Conservation (phyloP, 2,329 filamentous ascomycete species). For the Teratosphaeria epicoccoides region DNA sequence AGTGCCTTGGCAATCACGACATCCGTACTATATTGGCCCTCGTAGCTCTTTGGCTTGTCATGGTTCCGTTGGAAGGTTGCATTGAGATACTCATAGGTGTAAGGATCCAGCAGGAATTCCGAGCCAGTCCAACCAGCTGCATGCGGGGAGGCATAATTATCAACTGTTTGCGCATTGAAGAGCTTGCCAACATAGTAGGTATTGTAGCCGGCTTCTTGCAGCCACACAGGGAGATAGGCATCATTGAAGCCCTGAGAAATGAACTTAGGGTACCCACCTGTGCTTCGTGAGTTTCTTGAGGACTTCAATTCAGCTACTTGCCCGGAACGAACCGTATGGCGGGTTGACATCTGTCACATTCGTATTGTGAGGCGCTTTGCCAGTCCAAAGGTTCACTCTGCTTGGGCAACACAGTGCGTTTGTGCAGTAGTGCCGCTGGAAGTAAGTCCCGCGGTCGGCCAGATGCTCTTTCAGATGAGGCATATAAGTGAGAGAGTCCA, state of each 20-base stretch:
- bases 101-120: conserved; percentile 47
- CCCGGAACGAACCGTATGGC: conserved; percentile 36
- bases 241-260: conserved; percentile 54
- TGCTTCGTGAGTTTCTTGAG: conserved; percentile 22
- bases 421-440: conserved; percentile 54
- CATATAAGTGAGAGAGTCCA: conserved; percentile 53
- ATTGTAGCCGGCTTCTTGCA: conserved; percentile 57
- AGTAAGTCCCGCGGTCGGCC: conserved; percentile 48
- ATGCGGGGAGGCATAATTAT: conserved; percentile 51
- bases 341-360: conserved; percentile 53
- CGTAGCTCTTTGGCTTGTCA: conserved; percentile 44
- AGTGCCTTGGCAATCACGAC: conserved; percentile 50
- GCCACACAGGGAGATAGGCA: conserved; percentile 58
- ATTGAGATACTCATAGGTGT: conserved; percentile 59
- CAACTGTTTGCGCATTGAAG: conserved; percentile 50
- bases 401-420: conserved; percentile 59
- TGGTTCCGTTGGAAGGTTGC: conserved; percentile 51
- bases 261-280: conserved; percentile 55
- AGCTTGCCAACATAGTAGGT: conserved; percentile 67
- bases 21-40: conserved; percentile 48
- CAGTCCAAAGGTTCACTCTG: conserved; percentile 54
- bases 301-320: neutral
- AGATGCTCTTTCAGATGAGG: conserved; percentile 48
- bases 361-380: conserved; percentile 57
- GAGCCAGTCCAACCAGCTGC: conserved; percentile 48